Conservation (phyloP, 164 flowering plant species). For the Sedum album region DNA sequence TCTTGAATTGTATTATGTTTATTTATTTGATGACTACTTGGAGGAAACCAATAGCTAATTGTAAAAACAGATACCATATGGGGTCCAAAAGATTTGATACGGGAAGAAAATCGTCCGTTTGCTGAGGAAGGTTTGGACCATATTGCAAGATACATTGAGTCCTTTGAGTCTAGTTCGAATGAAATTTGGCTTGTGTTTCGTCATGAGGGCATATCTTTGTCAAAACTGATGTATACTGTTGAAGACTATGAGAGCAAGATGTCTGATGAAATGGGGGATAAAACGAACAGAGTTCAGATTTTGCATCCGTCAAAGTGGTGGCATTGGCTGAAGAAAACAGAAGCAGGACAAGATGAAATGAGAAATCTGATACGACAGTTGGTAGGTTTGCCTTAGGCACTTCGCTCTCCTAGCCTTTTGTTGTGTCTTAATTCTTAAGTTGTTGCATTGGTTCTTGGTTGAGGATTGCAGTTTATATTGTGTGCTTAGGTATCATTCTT, state of each 20-base stretch:
- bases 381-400: constrained; percentile 36
- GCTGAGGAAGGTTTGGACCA: constrained; percentile 82
- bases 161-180: constrained; percentile 83
- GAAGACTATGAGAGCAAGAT: constrained; percentile 33
- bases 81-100: constrained; percentile 16
- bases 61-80: constrained; percentile 19
- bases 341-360: constrained; percentile 83
- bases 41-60: constrained; percentile 14
- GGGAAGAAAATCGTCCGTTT: constrained; percentile 14
- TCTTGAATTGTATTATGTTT: neutral
- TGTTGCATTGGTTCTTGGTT: neutral
- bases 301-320: constrained; percentile 93
- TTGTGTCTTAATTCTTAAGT: neutral
- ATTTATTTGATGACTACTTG: constrained; percentile 14
- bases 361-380: constrained; percentile 76
- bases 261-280: constrained; percentile 30
- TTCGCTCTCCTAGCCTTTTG: neutral
- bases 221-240: constrained; percentile 76
- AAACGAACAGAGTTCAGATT: constrained; percentile 36
- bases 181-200: constrained; percentile 96
- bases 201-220: constrained; percentile 78
- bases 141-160: constrained; percentile 92
- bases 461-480: neutral
- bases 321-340: constrained; percentile 92
- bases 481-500: neutral